phyloP scores from a whole-genome alignment of 2,329 filamentous ascomycete species.

The Pseudocercospora macadamiae region DNA sequence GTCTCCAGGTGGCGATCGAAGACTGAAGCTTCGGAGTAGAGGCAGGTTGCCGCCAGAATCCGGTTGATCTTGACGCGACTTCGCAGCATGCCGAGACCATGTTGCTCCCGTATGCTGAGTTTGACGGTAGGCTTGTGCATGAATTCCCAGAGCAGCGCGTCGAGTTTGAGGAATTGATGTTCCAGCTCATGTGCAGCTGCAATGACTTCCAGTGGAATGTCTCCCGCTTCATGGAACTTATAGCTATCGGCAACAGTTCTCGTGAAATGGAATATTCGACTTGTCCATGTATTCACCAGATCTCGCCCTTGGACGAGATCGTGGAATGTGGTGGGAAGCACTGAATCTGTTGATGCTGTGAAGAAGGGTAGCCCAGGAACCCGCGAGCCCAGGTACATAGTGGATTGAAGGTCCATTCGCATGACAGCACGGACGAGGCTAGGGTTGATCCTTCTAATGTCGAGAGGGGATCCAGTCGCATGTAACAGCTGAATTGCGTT shows the following conservation, averaged over 20 bases:
- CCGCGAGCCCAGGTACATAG: slow-evolving; percentile 32
- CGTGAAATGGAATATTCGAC: slow-evolving; percentile 36
- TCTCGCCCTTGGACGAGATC: slow-evolving; percentile 36
- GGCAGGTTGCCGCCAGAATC: slow-evolving; percentile 32
- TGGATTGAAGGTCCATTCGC: slow-evolving; percentile 37
- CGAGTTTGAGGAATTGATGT: slow-evolving; percentile 31
- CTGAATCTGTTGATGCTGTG: slow-evolving; percentile 31
- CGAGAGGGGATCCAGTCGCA: slow-evolving; percentile 22
- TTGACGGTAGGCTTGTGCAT: slow-evolving; percentile 34
- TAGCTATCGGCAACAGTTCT: slow-evolving; percentile 32
- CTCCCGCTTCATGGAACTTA: slow-evolving; percentile 30
- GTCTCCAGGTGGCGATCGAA: slow-evolving; percentile 33
- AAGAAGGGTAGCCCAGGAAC: slow-evolving; percentile 36
- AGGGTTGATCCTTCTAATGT: slow-evolving; percentile 32
- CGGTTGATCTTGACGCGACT: slow-evolving; percentile 35
- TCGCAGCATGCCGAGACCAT: slow-evolving; percentile 35
- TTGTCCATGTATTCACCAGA: slow-evolving; percentile 34
- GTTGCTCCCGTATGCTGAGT: slow-evolving; percentile 34
- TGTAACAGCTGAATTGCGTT: slow-evolving; percentile 37
- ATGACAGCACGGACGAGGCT: slow-evolving; percentile 35
- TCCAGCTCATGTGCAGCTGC: slow-evolving; percentile 34
- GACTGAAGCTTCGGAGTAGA: slow-evolving; percentile 32
- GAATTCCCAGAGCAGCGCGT: slow-evolving; percentile 33
- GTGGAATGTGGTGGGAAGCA: slow-evolving; percentile 30
- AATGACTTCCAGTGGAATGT: slow-evolving; percentile 33